Evolutionary conservation across 345 rosid species (phyloP).

Genomic region (Ailanthus altissimus): DNA sequence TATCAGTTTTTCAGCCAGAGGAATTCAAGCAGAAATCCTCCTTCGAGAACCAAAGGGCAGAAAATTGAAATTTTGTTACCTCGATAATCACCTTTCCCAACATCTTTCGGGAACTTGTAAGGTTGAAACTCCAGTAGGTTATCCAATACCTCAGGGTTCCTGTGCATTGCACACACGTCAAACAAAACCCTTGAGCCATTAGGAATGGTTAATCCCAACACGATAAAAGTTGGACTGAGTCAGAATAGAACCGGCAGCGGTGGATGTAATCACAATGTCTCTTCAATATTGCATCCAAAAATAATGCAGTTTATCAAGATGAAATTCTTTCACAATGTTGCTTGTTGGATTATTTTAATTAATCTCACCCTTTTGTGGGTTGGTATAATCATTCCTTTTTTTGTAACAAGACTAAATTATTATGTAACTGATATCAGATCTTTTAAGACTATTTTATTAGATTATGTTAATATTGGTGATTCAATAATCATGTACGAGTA

Average conservation of each 20-base stretch:
- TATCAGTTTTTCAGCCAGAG: slow-evolving; percentile 17
- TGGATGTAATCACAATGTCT: slow-evolving; percentile 20
- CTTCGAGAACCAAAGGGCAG: slow-evolving; percentile 32
- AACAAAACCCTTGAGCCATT: slow-evolving; percentile 14
- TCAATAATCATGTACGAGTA: no score
- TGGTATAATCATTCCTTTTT: no score
- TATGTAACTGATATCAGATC: no score
- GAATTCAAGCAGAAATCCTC: slow-evolving; percentile 29
- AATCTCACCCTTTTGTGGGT: no score
- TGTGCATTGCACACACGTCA: slow-evolving; percentile 18
- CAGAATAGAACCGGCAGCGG: slow-evolving; percentile 15
- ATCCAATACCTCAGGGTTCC: slow-evolving; percentile 20
- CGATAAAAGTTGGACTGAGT: background rate
- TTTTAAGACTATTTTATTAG: no score
- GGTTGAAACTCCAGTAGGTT: slow-evolving; percentile 20
- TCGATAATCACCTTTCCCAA: background rate
- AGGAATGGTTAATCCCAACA: slow-evolving; percentile 22
- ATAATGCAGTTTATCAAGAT: slow-evolving; percentile 7
- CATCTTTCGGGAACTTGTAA: slow-evolving; percentile 17
- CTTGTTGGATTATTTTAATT: no score
- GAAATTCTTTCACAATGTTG: slow-evolving; percentile 25
- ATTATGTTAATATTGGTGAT: no score
- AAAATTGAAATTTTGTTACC: slow-evolving; percentile 12
- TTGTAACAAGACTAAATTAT: no score
- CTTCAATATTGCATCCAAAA: slow-evolving; percentile 15